Conservation (phyloP, 2,329 filamentous ascomycete genomes). For the Pseudogymnoascus verrucosus region DNA sequence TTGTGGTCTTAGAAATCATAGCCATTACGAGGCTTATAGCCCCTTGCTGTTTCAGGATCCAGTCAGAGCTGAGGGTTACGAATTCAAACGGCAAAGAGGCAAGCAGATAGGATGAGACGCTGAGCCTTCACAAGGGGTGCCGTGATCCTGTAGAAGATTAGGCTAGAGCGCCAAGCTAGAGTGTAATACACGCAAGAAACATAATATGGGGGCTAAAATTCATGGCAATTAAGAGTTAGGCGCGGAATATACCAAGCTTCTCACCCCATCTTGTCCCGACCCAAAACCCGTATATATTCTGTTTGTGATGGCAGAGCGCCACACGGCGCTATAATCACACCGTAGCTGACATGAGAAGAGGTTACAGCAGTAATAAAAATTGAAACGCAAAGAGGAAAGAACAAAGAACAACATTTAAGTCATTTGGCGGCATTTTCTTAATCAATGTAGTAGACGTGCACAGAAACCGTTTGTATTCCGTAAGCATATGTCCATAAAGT, state of each 20-base stretch:
- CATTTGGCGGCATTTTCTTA: background rate
- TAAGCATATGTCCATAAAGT: background rate
- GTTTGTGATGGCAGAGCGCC: background rate
- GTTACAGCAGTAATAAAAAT: background rate
- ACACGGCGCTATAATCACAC: background rate
- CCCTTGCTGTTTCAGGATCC: background rate
- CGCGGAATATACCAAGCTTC: background rate
- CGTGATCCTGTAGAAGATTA: background rate
- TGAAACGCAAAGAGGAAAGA: background rate
- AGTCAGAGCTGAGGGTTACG: background rate
- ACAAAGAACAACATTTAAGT: background rate
- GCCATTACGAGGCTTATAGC: background rate
- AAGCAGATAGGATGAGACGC: background rate
- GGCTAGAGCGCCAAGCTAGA: background rate
- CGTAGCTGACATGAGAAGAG: background rate
- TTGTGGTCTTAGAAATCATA: background rate
- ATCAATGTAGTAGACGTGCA: background rate
- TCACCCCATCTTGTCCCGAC: background rate
- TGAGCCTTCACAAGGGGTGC: background rate
- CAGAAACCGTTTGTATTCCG: background rate
- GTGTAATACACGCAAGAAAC: background rate
- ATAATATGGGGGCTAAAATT: background rate
- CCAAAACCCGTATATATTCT: background rate
- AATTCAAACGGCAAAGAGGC: background rate
- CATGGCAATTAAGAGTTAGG: background rate